Evolutionary conservation across 75 land plant genomes (phyloP).

Genomic region (Azolla pinnata): DNA sequence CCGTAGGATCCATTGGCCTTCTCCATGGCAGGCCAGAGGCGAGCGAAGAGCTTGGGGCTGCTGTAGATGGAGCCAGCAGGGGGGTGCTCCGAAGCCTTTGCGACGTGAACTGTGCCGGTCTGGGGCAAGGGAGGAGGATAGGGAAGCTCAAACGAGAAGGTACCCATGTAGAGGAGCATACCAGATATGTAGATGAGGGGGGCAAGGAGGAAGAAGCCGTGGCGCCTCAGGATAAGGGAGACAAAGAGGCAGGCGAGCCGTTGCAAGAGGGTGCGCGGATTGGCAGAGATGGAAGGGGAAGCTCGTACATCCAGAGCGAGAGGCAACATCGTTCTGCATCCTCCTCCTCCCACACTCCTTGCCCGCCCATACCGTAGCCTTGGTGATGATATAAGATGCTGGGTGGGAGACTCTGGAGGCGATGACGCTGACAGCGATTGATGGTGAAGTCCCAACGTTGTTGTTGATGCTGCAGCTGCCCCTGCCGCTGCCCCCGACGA

Average conservation of each 20-base stretch:
- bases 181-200: slow-evolving; percentile 73
- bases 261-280: slow-evolving; percentile 24
- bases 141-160: slow-evolving; percentile 22
- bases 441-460: no score
- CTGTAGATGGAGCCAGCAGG: slow-evolving; percentile 33
- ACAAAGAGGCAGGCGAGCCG: slow-evolving; percentile 41
- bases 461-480: no score
- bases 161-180: slow-evolving; percentile 76
- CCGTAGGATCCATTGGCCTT: slow-evolving; percentile 7
- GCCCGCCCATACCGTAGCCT: slow-evolving; percentile 12
- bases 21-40: slow-evolving; percentile 38
- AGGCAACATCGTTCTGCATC: no score
- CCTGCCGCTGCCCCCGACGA: no score
- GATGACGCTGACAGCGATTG: slow-evolving; percentile 21
- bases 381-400: slow-evolving; percentile 32
- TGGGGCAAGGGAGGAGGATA: no score
- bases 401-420: slow-evolving; percentile 56
- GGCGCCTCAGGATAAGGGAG: slow-evolving; percentile 62
- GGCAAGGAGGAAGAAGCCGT: slow-evolving; percentile 65
- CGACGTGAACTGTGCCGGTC: no score
- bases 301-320: no score
- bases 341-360: slow-evolving; percentile 11
- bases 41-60: slow-evolving; percentile 31
- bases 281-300: slow-evolving; percentile 3
- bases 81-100: neutral